These are phyloP conservation scores for Eucalyptus marginata DNA, from an alignment of 345 rosid genomes.

Conservation along the genomic window DNA sequence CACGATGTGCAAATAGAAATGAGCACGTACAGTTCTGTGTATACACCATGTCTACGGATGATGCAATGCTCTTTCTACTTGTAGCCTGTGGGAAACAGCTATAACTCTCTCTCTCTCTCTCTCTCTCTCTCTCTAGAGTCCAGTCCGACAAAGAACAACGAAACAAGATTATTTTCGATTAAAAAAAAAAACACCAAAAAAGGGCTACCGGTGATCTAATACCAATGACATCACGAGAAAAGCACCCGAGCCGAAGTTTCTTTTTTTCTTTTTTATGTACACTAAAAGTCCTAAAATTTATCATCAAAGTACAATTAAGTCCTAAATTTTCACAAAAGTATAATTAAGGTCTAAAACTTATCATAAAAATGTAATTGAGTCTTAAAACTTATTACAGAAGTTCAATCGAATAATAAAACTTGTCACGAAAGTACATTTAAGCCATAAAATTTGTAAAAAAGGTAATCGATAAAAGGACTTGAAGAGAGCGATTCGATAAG, in stretches of 20 bases:
- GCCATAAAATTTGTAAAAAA: no score
- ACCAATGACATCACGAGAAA: no score
- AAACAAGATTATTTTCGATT: background rate
- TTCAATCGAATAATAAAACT: fast-evolving
- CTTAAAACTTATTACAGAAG: fast-evolving
- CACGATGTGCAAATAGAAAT: background rate
- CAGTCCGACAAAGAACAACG: background rate
- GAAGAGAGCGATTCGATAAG: fast-evolving
- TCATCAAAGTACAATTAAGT: fast-evolving
- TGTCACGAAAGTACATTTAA: fast-evolving
- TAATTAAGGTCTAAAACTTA: no score
- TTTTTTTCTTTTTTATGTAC: no score
- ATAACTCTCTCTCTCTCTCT: background rate
- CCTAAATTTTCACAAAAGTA: no score
- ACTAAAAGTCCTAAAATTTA: no score
- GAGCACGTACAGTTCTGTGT: background rate
- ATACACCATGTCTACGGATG: background rate
- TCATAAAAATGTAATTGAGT: fast-evolving
- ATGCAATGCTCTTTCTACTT: background rate
- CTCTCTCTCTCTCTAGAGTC: background rate
- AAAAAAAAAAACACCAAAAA: no score
- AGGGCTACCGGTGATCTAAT: fast-evolving
- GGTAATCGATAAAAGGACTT: fast-evolving
- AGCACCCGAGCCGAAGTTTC: no score
- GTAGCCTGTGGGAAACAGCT: background rate